Evolutionary conservation across 148 eudicot genomes (phyloP), one percentile per base, ranked within the genome.

Genomic region (Nepenthes gracilis): DNA sequence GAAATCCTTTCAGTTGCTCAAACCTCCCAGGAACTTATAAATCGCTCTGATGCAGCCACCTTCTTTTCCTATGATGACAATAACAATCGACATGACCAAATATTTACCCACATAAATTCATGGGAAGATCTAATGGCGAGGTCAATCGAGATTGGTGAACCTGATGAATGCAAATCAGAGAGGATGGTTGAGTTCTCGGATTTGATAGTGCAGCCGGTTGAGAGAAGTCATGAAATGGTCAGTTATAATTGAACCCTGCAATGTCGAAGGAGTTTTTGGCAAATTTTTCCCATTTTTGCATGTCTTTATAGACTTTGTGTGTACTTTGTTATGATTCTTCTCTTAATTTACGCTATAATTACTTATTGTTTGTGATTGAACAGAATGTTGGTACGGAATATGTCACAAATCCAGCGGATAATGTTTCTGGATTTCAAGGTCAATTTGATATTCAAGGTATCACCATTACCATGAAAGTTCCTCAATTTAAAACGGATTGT

Each of bases 1-100:
- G 85, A 82, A 57, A 90, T 82, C 58, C 80, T 89, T 51, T 83
- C 90, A 0, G 84, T 89, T 35, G 87, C 94, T 73, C 95, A 86
- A 70, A 77, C 72, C 11, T 83, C 84, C 63, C 80, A 77, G 36
- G 78, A 69, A 47, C 73, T 76, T 12, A 66, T 72, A 1, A 79
- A 74, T 57, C 73, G 81, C 45, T 66, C 74, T 6, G 60, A 47
- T 1, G 15, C 51, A 33, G 51, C n/a, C 4, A 8, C 45, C 45
- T 3, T 40, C 6, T 40, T 3, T 35, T 23, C 59, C 43, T 2
- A 15, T 23, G 35, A 7, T 45, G 50, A 40, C 6, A 23, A 58
- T 34, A 8, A 40, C 45, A 40, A 40, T 8, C 45, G 6, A 3
- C 45, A 40, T 40, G 45, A 40, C 8, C 45, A 40, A 52, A 55